Base-by-base conservation (phyloP, 2,329 filamentous ascomycete genomes). In the Fusarium kyushuense region DNA sequence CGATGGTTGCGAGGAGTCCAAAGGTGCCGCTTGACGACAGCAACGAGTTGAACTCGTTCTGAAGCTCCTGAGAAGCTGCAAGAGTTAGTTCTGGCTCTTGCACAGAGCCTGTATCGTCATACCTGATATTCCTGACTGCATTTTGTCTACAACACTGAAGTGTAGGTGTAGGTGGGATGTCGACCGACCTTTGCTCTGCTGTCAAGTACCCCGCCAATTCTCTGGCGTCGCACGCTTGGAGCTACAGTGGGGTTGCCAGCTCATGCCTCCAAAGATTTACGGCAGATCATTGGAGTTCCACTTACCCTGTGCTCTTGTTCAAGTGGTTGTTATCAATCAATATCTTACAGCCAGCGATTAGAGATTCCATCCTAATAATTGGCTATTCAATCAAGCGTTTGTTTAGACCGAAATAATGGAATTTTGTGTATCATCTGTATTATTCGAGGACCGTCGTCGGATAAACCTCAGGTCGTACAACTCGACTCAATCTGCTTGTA, bases 71-170 rank as follows among this genome's bases (percentile, higher is more conserved):
- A 58, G 92, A 94, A 70, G 91, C 93, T 92, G 76, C 47, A 29
- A 27, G 21, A 21, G 45, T 70, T 41, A 64, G 60, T 35, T 36
- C n/a, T 6, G 29, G 9, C 9, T 12, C 30, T 17, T 25, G n/a
- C 33, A 42, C 19, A 48, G 21, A 30, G 9, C 19, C 19, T 16
- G 6, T 8, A 11, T 27, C 47, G n/a, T n/a, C 75, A 51, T 83
- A 90, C 90, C 90, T 80, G 90, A 88, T 72, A 93, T 93, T 79
- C 91, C 91, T 35, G 91, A 93, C 83, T 94, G 91, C 91, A 93
- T 93, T 53, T 63, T 78, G 58, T 63, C 35, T 57, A 47, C 55
- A 47, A 47, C 45, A 17, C 11, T 45, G 38, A 48, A 51, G 38
- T 58, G 58, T 57, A 65, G 54, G 43, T 54, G 55, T 60, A 48